Base-by-base conservation (phyloP, 139 green algal genomes). In the Chlorella sorokiniana region DNA sequence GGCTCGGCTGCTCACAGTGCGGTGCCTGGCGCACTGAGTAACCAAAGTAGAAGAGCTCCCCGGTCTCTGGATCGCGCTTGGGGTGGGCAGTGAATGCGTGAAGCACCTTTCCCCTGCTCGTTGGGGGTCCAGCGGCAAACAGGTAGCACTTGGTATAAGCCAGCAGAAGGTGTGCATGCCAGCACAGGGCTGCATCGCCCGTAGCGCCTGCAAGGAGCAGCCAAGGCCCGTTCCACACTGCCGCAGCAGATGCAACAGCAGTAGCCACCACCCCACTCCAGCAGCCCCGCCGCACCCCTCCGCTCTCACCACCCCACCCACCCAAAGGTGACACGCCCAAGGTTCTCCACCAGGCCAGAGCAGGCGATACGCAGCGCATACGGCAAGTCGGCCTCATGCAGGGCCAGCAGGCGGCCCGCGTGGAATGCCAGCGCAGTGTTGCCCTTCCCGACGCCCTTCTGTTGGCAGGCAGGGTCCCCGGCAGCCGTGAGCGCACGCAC, bases 81-180 rank as follows among this genome's bases (percentile, higher is more conserved):
- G 94, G 93, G 72, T 97, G 94, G 1, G 94, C 93, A 1, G 93
- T 97, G 86, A 95, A 94, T 18, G 81, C 25, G n/a, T 86, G 83
- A 23, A 82, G 51, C 40, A 83, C n/a, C 65, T 56, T 56, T 11
- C 48, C 48, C 48, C 48, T 56, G 48, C 48, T 25, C 11, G 16
- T 11, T 16, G 48, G 16, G 16, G 48, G 48, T 16, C 48, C 11
- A 56, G 48, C 48, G 16, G n/a, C n/a, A n/a, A n/a, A n/a, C n/a
- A n/a, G n/a, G n/a, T n/a, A n/a, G n/a, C n/a, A n/a, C n/a, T n/a
- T n/a, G n/a, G n/a, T n/a, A n/a, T n/a, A n/a, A n/a, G n/a, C n/a
- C n/a, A n/a, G n/a, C n/a, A n/a, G n/a, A n/a, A n/a, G n/a, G n/a
- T n/a, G n/a, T n/a, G n/a, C n/a, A n/a, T n/a, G n/a, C n/a, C n/a